phyloP scores from a whole-genome alignment of 169 alveolate genomes.

The Ichthyophthirius multifiliis region DNA sequence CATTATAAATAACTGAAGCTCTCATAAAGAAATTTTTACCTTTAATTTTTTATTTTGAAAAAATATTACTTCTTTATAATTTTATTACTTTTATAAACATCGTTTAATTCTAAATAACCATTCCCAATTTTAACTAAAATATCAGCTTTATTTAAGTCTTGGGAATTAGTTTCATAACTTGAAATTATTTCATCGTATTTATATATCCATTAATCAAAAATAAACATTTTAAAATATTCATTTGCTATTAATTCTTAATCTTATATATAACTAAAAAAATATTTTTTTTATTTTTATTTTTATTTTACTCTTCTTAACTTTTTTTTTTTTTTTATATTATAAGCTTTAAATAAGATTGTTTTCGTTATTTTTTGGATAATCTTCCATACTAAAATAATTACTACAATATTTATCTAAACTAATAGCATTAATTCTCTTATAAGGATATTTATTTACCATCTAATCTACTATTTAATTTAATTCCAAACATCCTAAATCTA shows the following conservation, averaged over 20 bases:
- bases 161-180: not conserved
- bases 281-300: not conserved
- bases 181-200: not conserved
- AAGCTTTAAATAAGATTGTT: not conserved
- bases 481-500: constrained; percentile 1
- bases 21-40: constrained; percentile 26
- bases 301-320: not conserved
- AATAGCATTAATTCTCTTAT: not conserved
- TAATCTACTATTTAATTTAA: not conserved
- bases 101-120: constrained; percentile 25
- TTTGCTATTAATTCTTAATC: not conserved
- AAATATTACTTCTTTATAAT: not conserved
- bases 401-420: not conserved
- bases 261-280: not conserved
- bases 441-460: not conserved
- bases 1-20: constrained; percentile 18
- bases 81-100: not conserved
- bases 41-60: not conserved
- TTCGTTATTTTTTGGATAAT: not conserved
- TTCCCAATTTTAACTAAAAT: constrained; percentile 15
- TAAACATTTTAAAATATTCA: not conserved
- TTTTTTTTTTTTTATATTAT: not conserved
- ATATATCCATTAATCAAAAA: not conserved
- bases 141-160: constrained; percentile 24
- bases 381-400: not conserved